Base-by-base conservation (phyloP, 1,284 basidiomycete genomes). In the Taiwanofungus camphoratus region DNA sequence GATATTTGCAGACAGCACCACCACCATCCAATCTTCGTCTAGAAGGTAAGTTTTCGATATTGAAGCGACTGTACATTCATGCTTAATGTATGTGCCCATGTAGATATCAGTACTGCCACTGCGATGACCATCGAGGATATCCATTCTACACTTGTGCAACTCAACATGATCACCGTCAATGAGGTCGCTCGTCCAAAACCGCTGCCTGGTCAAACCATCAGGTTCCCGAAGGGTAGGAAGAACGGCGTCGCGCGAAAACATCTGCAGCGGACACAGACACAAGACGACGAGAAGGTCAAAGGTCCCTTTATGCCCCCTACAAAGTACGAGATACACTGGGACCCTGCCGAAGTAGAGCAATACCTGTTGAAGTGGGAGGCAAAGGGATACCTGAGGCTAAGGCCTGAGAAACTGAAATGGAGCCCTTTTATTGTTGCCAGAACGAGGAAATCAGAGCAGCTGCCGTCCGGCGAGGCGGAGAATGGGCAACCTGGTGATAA, bases 41-140 rank as follows among this genome's bases (percentile, higher is more conserved):
- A 39, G 84, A 92, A 74, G 88, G 92, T 90, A 51, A 56, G 75
- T 31, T 31, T 32, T 24, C 20, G 33, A 41, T 40, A 39, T 35
- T 49, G 50, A 36, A 9, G 36, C 36, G 24, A 33, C 41, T 36
- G 32, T 38, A 9, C 16, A 33, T 4, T n/a, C 22, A 30, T n/a
- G 13, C n/a, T 33, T 9, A 29, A 29, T n/a, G n/a, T n/a, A 49
- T 44, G 41, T 50, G 49, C 41, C 45, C 12, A 18, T 52, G 11
- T 63, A 92, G 94, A 93, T 57, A 94, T 98, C 59, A 86, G 88
- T 59, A 64, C 68, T 13, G 83, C 79, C 3, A 99, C 95, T 0
- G 86, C 88, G 1, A 93, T 99, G 85, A 97, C 90, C 3, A 63
- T 84, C 29, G 91, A 95, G 61, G 95, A 99, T 58, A 78, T 93